phyloP scores from a whole-genome alignment of 495 filamentous ascomycete species.

The Emericellopsis terricola region DNA sequence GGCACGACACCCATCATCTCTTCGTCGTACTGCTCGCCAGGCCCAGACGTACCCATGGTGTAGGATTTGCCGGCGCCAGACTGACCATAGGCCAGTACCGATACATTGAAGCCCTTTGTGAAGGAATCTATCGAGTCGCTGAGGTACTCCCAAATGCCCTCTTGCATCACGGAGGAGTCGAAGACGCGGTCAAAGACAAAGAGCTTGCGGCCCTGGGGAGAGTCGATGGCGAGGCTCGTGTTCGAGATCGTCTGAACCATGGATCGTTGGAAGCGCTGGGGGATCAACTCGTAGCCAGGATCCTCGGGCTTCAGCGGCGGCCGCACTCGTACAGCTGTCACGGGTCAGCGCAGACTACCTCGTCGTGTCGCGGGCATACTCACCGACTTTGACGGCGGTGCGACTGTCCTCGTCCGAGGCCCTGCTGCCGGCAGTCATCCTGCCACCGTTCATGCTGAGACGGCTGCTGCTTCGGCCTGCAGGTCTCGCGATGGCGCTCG shows the following conservation, averaged over 20 bases:
- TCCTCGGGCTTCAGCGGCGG: conserved; percentile 70
- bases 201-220: conserved; percentile 77
- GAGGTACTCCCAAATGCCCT: conserved; percentile 90
- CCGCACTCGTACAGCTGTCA: conserved; percentile 76
- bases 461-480: conserved; percentile 68
- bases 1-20: conserved; percentile 83
- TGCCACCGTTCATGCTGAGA: conserved; percentile 71
- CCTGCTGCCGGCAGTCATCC: conserved; percentile 54
- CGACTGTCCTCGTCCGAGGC: conserved; percentile 86
- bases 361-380: conserved; percentile 22
- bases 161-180: conserved; percentile 63
- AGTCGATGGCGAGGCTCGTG: conserved; percentile 75
- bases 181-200: conserved; percentile 97
- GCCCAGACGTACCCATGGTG: conserved; percentile 94
- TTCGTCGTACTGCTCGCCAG: conserved; percentile 56
- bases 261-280: conserved; percentile 82
- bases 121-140: conserved; percentile 82
- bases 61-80: conserved; percentile 99
- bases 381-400: conserved; percentile 99
- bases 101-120: conserved; percentile 96
- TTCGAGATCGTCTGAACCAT: conserved; percentile 78
- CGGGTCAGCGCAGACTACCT: conserved; percentile 8
- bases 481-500: conserved; percentile 74
- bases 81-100: conserved; percentile 91
- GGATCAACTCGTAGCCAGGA: conserved; percentile 86